Base-by-base conservation (phyloP, 208 protist species). In the Leishmania major region DNA sequence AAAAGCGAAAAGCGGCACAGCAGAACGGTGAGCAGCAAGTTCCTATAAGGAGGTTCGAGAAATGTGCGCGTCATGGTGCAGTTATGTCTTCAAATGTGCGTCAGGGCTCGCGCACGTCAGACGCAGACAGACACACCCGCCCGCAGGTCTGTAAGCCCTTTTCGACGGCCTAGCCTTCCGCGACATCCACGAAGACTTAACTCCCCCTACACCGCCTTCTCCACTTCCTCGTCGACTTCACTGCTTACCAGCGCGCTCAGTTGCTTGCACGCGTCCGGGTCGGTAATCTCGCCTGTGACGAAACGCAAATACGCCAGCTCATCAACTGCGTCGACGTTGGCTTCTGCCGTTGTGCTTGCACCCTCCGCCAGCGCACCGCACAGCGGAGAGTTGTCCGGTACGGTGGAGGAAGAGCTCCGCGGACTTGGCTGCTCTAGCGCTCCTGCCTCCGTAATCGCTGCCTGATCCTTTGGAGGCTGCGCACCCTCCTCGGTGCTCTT, bases 281-380 rank as follows among this genome's bases (percentile, higher is more conserved):
- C 49, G 0, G 57, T 47, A 6, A 78, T 85, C 60, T 53, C 81
- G 28, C 57, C 81, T 17, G 77, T 57, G 47, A 85, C 73, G 22
- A 81, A 57, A 15, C 81, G 81, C 53, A 85, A 71, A 57, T 85
- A 70, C 25, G 77, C 51, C 57, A 81, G 72, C 1, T 64, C 57
- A 17, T 78, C 57, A 43, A 0, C 75, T 19, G 19, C 57, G 10
- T 17, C 57, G 8, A 1, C 75, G 22, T 17, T 69, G 1, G 11
- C 35, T 5, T 11, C 37, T n/a, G 7, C 57, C 51, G 37, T 1
- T 28, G 57, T 78, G 22, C 6, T 31, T 11, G 13, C 57, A 28
- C 7, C 31, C 75, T 78, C 55, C 57, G 43, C 31, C 7, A 49
- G n/a, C 10, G 13, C 31, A 43, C 57, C 64, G 15, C 64, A 60